These are phyloP conservation scores for Populus simonii DNA, from an alignment of 345 rosid genomes.

Conservation along the genomic window DNA sequence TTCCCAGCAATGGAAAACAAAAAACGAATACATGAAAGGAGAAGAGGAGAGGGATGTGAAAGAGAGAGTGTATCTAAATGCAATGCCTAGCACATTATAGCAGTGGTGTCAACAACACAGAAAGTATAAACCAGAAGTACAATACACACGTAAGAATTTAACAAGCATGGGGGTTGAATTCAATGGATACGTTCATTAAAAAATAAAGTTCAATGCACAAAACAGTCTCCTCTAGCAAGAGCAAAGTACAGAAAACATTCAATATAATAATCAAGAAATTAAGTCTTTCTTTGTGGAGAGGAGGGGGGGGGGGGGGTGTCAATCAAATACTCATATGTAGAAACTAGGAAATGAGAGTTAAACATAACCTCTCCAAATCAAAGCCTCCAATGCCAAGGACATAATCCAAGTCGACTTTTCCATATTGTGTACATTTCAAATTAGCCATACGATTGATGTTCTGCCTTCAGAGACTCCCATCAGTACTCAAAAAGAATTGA, in stretches of 20 bases:
- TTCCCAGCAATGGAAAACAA: too few species aligned
- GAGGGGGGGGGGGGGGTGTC: background rate
- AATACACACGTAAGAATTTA: background rate
- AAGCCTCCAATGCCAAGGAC: constrained; percentile 98
- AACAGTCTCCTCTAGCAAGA: background rate
- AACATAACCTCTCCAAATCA: constrained; percentile 82
- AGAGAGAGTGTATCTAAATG: background rate
- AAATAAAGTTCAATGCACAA: background rate
- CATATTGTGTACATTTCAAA: constrained; percentile 68
- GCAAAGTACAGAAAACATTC: background rate
- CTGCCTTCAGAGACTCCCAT: constrained; percentile 36
- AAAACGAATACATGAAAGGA: background rate
- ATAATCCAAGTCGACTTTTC: constrained; percentile 90
- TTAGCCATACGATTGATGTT: constrained; percentile 74
- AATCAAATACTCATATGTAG: constrained; percentile 6
- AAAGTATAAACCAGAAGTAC: background rate
- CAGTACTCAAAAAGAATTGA: constrained; percentile 9
- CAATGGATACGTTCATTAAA: background rate
- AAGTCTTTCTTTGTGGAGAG: background rate
- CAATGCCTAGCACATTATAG: background rate
- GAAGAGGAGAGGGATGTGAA: background rate
- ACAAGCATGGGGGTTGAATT: background rate
- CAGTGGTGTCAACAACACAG: background rate
- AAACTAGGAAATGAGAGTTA: constrained; percentile 9
- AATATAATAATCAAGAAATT: background rate